Percentiles rank a stretch among this genome's conserved stretches.
These are phyloP conservation scores for Lactuca sativa DNA, from an alignment of 129 eudicot genomes.

Conservation along the genomic window DNA sequence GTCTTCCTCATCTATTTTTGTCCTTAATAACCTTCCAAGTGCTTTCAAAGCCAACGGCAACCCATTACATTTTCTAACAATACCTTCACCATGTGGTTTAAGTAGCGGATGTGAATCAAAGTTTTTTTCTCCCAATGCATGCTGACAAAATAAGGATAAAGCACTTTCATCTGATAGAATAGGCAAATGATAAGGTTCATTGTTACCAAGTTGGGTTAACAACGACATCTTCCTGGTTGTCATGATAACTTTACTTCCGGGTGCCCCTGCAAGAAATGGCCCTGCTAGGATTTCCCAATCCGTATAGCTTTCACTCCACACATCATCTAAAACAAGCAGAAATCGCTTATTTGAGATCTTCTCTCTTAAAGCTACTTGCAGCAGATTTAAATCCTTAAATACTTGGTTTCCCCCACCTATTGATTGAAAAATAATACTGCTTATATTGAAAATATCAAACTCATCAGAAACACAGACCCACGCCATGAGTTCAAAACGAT, in stretches of 20 bases:
- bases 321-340: too few relatives aligned
- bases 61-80: too few relatives aligned
- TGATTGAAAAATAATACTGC: neutral
- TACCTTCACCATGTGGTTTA: too few relatives aligned
- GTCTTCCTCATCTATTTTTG: neutral
- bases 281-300: neutral
- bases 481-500: too few relatives aligned
- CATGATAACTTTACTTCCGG: slow-evolving; percentile 5
- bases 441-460: too few relatives aligned
- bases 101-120: too few relatives aligned
- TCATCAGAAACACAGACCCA: too few relatives aligned
- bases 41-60: slow-evolving; percentile 1
- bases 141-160: neutral
- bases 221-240: slow-evolving; percentile 15
- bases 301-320: neutral
- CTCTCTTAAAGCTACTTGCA: too few relatives aligned
- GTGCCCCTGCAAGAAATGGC: neutral
- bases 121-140: neutral
- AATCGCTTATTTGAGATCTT: too few relatives aligned
- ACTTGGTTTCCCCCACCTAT: neutral
- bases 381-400: too few relatives aligned
- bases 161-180: neutral
- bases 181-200: neutral
- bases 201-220: slow-evolving; percentile 35
- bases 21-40: neutral